Conservation (phyloP, 1,284 basidiomycete genomes). For the Agroathelia rolfsii region DNA sequence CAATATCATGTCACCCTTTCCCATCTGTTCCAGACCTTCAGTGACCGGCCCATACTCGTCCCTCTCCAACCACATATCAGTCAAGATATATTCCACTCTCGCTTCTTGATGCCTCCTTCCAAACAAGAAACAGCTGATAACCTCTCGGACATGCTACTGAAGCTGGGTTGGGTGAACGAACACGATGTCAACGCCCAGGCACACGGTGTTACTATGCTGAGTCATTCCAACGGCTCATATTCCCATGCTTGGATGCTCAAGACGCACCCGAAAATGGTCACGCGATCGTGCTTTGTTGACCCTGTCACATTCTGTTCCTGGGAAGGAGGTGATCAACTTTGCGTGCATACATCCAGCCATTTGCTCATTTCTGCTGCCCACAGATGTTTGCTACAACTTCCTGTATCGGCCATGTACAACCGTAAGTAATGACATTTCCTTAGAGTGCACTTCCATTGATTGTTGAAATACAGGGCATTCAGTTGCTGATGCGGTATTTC, state of each 20-base stretch:
- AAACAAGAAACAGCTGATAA: constrained; percentile 48
- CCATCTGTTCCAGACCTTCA: constrained; percentile 40
- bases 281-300: constrained; percentile 80
- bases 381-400: constrained; percentile 85
- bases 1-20: constrained; percentile 51
- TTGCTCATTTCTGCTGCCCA: constrained; percentile 7
- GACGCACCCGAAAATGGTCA: constrained; percentile 55
- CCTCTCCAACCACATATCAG: constrained; percentile 79
- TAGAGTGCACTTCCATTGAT: constrained; percentile 7
- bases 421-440: constrained; percentile 27
- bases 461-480: constrained; percentile 43
- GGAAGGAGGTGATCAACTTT: constrained; percentile 60
- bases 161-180: constrained; percentile 54
- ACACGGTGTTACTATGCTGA: constrained; percentile 69
- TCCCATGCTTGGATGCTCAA: constrained; percentile 82
- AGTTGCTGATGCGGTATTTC: constrained; percentile 79
- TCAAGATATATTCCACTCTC: constrained; percentile 71
- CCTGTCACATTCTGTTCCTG: constrained; percentile 84
- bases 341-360: neutral
- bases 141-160: constrained; percentile 49
- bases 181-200: constrained; percentile 13
- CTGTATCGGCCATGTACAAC: constrained; percentile 59
- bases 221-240: constrained; percentile 83
- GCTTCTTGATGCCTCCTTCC: constrained; percentile 62
- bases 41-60: constrained; percentile 69